Evolutionary conservation across 257 asterid species (phyloP).

Genomic region (Gardenia jasminoides): DNA sequence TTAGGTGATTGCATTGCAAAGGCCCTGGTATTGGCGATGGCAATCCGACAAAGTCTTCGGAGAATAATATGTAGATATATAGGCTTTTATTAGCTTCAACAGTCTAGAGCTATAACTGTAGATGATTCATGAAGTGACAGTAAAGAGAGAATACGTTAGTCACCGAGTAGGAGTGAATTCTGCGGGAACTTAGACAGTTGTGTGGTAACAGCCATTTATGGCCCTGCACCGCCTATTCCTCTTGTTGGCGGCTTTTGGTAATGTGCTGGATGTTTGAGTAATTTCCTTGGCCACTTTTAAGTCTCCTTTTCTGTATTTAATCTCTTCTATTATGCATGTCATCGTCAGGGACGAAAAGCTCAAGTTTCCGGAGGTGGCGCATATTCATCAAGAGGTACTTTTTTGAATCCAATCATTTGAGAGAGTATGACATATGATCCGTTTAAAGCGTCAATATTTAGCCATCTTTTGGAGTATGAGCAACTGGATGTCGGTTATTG

Average conservation of each 20-base stretch:
- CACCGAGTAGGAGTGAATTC: background rate
- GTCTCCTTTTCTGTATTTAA: background rate
- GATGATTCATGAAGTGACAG: background rate
- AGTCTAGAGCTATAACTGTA: background rate
- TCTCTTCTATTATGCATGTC: constrained; percentile 8
- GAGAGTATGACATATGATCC: background rate
- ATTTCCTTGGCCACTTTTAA: background rate
- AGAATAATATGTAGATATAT: background rate
- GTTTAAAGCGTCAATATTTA: background rate
- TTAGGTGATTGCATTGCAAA: constrained; percentile 1
- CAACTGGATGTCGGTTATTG: background rate
- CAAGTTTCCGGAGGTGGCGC: constrained; percentile 53
- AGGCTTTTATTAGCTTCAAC: background rate
- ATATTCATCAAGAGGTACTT: constrained; percentile 66
- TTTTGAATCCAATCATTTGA: constrained; percentile 4
- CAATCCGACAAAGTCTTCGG: background rate
- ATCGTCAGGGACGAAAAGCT: constrained; percentile 73
- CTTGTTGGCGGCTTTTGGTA: background rate
- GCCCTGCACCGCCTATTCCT: background rate
- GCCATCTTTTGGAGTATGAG: background rate
- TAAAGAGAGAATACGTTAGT: background rate
- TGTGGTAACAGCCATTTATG: background rate
- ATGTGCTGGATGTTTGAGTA: background rate
- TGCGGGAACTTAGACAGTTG: background rate
- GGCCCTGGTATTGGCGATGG: background rate